Percentiles rank a stretch among this genome's conserved stretches.
These are phyloP conservation scores for Geotrichum aggregatum DNA, from an alignment of 1,139 yeast species.

Conservation along the genomic window DNA sequence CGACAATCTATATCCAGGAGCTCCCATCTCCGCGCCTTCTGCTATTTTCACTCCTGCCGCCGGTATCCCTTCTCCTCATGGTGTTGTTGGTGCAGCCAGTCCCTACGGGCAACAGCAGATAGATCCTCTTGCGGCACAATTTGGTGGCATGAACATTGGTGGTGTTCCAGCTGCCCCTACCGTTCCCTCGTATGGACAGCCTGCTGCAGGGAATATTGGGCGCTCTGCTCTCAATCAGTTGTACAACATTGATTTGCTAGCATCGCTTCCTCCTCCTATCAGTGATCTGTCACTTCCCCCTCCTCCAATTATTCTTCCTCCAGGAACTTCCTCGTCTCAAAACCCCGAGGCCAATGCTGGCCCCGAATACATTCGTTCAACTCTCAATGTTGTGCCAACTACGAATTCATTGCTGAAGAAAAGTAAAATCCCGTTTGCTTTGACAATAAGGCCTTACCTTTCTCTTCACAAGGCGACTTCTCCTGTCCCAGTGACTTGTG, in stretches of 20 bases:
- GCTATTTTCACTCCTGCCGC: slow-evolving; percentile 22
- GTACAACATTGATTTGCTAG: slow-evolving; percentile 60
- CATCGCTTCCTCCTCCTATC: slow-evolving; percentile 78
- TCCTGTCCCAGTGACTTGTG: slow-evolving; percentile 72
- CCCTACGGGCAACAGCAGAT: slow-evolving; percentile 5
- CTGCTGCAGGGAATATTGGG: neutral
- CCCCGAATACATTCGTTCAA: slow-evolving; percentile 75
- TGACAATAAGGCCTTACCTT: slow-evolving; percentile 85
- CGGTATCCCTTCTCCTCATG: slow-evolving; percentile 2
- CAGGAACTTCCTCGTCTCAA: slow-evolving; percentile 56
- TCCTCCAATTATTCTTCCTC: slow-evolving; percentile 80
- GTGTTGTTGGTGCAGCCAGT: neutral
- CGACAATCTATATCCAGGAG: slow-evolving; percentile 11
- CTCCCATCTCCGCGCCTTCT: slow-evolving; percentile 7
- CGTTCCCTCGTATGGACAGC: slow-evolving; percentile 15
- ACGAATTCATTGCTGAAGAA: slow-evolving; percentile 70
- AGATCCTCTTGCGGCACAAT: slow-evolving; percentile 28
- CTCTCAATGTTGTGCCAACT: slow-evolving; percentile 84
- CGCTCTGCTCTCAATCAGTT: slow-evolving; percentile 14
- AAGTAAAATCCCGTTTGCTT: slow-evolving; percentile 85
- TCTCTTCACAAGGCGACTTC: slow-evolving; percentile 66
- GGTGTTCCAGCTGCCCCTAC: slow-evolving; percentile 22
- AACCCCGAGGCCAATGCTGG: slow-evolving; percentile 65
- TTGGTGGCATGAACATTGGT: slow-evolving; percentile 30
- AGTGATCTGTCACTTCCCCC: slow-evolving; percentile 85